Evolutionary conservation across 441 rosid species (phyloP).

Genomic region (Adansonia madagascariensis): DNA sequence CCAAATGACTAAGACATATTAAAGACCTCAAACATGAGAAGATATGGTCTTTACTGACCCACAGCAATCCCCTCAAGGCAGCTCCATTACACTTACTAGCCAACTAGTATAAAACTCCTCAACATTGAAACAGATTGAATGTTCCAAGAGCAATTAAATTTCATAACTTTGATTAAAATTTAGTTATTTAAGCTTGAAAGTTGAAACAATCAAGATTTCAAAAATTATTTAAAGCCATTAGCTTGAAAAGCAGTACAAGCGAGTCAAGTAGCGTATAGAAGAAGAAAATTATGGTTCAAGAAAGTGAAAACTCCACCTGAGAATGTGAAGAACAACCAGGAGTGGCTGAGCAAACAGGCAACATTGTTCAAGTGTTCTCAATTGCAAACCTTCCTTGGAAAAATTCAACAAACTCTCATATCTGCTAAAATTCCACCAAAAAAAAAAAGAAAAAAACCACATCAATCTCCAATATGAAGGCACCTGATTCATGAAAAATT

Average conservation of each 20-base stretch:
- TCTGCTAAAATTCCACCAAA: conserved; percentile 35
- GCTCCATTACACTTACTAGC: neutral
- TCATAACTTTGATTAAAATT: neutral
- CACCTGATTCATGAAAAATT: conserved; percentile 8
- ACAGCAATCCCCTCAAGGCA: neutral
- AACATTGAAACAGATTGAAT: neutral
- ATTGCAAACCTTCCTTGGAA: conserved; percentile 22
- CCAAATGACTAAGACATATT: neutral
- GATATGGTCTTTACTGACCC: neutral
- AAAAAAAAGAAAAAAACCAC: neutral
- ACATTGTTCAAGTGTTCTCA: conserved; percentile 45
- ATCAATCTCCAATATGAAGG: conserved; percentile 9
- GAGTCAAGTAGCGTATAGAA: neutral
- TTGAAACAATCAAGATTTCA: conserved; percentile 2
- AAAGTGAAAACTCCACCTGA: conserved; percentile 54
- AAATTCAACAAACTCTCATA: conserved; percentile 49
- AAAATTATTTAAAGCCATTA: neutral
- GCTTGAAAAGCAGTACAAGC: conserved; percentile 6
- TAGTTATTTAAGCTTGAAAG: neutral
- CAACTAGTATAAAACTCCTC: conserved; percentile 5
- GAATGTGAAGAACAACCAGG: conserved; percentile 61
- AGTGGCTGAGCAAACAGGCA: conserved; percentile 77
- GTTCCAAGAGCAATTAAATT: conserved; percentile 5
- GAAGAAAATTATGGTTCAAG: conserved; percentile 4
- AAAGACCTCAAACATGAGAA: neutral